These are phyloP conservation scores for Elymus sibiricus DNA, from an alignment of 176 grass and related monocot species.

Conservation along the genomic window DNA sequence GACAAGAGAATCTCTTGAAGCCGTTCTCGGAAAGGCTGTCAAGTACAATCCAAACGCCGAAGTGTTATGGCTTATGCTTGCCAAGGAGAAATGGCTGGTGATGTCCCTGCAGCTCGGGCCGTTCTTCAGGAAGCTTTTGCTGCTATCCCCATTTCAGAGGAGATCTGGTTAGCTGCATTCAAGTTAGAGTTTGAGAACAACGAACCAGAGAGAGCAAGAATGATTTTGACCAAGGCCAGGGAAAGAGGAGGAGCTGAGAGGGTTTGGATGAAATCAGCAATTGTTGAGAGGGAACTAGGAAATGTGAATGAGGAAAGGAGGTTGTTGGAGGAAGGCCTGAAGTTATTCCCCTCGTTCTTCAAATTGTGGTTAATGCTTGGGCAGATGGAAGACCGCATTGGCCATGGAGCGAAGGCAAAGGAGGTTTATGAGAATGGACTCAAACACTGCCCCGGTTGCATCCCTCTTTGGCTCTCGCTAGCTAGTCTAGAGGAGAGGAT, in stretches of 20 bases:
- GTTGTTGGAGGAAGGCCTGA: constrained; percentile 82
- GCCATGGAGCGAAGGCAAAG: constrained; percentile 53
- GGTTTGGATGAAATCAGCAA: constrained; percentile 95
- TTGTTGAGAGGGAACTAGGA: constrained; percentile 81
- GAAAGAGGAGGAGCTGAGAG: constrained; percentile 91
- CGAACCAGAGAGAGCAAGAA: constrained; percentile 90
- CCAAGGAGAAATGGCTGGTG: constrained; percentile 93
- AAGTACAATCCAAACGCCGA: constrained; percentile 83
- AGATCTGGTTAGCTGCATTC: constrained; percentile 94
- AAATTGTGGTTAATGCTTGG: constrained; percentile 96
- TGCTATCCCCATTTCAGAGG: constrained; percentile 86
- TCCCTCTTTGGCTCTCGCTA: constrained; percentile 83
- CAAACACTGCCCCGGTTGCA: constrained; percentile 64
- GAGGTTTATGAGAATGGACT: constrained; percentile 76
- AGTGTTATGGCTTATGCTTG: constrained; percentile 86
- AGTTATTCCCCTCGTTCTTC: constrained; percentile 78
- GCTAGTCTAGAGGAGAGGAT: constrained; percentile 75
- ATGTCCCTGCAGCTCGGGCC: constrained; percentile 74
- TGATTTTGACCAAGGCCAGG: constrained; percentile 79
- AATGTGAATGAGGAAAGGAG: constrained; percentile 64
- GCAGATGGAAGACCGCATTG: constrained; percentile 80
- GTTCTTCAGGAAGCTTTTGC: constrained; percentile 96
- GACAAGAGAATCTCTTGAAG: constrained; percentile 82
- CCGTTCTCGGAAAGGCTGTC: constrained; percentile 67
- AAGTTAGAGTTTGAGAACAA: constrained; percentile 97